Conservation (phyloP, 192 early-diverging fungal genomes). For the Backusella australiensis region DNA sequence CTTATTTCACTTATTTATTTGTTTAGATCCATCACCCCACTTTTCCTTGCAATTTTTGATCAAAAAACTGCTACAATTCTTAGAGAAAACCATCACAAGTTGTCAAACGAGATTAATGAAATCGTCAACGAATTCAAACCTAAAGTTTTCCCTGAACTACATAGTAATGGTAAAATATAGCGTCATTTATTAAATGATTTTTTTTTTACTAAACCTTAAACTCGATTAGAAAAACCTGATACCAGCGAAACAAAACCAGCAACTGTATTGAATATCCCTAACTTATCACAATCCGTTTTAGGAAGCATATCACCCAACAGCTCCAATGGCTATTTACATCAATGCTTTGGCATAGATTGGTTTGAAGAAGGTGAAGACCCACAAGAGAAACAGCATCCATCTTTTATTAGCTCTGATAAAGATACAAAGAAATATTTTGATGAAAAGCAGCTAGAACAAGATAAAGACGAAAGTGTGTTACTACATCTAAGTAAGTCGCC, state of each 20-base stretch:
- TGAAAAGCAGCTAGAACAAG: background rate
- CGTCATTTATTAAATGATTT: background rate
- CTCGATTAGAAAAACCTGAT: background rate
- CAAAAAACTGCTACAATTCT: slow-evolving; percentile 60
- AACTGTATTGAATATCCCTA: background rate
- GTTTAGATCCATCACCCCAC: slow-evolving; percentile 72
- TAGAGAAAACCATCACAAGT: slow-evolving; percentile 61
- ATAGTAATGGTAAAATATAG: slow-evolving; percentile 26
- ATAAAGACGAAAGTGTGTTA: background rate
- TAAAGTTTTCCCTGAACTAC: slow-evolving; percentile 73
- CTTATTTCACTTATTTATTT: background rate
- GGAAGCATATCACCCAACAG: slow-evolving; percentile 21
- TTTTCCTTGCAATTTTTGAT: slow-evolving; percentile 71
- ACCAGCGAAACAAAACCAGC: background rate
- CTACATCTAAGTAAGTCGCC: background rate
- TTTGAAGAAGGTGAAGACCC: slow-evolving; percentile 36
- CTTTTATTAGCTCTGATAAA: background rate
- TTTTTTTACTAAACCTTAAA: background rate
- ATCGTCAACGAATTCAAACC: slow-evolving; percentile 86
- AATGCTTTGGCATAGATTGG: slow-evolving; percentile 42
- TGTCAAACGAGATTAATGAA: slow-evolving; percentile 72
- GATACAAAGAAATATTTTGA: background rate
- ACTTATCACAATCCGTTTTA: background rate
- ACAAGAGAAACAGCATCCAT: background rate
- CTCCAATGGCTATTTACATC: slow-evolving; percentile 29